Conservation (phyloP, 768 basidiomycete genomes). For the Mycena alexandri region DNA sequence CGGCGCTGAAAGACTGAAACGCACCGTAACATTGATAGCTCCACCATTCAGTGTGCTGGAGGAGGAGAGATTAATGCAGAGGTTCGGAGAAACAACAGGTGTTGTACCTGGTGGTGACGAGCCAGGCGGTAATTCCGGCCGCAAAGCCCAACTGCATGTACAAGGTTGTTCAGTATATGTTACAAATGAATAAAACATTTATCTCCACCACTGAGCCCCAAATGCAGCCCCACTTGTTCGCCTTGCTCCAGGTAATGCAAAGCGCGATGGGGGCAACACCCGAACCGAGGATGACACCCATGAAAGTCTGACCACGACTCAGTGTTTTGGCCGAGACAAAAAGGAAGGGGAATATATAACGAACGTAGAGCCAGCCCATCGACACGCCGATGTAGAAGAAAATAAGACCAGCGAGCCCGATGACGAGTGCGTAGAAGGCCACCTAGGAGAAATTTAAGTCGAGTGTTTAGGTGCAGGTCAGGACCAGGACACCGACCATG, state of each 20-base stretch:
- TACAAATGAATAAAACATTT: too few species aligned
- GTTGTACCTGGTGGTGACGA: conserved; percentile 70
- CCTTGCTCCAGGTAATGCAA: conserved; percentile 86
- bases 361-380: conserved; percentile 93
- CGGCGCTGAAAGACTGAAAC: conserved; percentile 37
- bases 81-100: too few species aligned
- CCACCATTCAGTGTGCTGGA: conserved; percentile 71
- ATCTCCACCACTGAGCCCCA: conserved; percentile 70
- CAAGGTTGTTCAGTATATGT: too few species aligned
- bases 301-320: conserved; percentile 70
- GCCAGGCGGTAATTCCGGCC: conserved; percentile 84
- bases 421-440: conserved; percentile 76
- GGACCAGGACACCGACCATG: conserved; percentile 56
- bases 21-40: conserved; percentile 76
- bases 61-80: too few species aligned
- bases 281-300: conserved; percentile 89
- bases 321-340: not conserved
- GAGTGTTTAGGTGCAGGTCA: too few species aligned
- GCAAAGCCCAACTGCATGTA: conserved; percentile 57
- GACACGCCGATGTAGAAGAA: conserved; percentile 94
- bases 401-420: conserved; percentile 86
- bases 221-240: conserved; percentile 89
- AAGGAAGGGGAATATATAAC: conserved; percentile 43
- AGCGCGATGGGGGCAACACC: conserved; percentile 91
- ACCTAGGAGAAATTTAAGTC: conserved; percentile 55